Evolutionary conservation across 352 stramenopile species (phyloP).

Genomic region (Globisporangium nagaii): DNA sequence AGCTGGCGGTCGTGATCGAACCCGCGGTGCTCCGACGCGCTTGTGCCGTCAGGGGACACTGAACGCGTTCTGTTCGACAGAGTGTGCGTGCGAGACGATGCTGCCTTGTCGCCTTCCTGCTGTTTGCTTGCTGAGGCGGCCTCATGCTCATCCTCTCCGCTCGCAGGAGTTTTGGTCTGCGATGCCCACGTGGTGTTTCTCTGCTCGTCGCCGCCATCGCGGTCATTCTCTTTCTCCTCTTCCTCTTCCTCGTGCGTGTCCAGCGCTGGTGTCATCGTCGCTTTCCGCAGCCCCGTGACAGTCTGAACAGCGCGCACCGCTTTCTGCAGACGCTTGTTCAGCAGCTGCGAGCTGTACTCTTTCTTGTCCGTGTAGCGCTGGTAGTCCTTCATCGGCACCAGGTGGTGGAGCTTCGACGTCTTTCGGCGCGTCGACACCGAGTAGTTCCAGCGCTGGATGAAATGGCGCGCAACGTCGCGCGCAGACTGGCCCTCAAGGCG

Average conservation of each 20-base stretch:
- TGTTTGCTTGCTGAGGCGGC: too few relatives aligned
- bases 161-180: neutral
- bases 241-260: slow-evolving; percentile 9
- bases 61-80: too few relatives aligned
- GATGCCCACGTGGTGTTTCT: neutral
- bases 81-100: too few relatives aligned
- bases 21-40: slow-evolving; percentile 20
- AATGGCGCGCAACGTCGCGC: slow-evolving; percentile 78
- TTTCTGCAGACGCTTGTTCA: slow-evolving; percentile 57
- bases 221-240: slow-evolving; percentile 6
- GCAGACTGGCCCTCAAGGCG: slow-evolving; percentile 73
- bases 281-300: slow-evolving; percentile 27
- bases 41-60: too few relatives aligned
- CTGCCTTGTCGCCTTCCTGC: too few relatives aligned
- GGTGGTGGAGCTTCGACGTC: slow-evolving; percentile 59
- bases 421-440: slow-evolving; percentile 80
- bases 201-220: neutral
- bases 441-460: slow-evolving; percentile 88
- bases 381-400: slow-evolving; percentile 75
- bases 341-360: slow-evolving; percentile 27
- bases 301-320: slow-evolving; percentile 58
- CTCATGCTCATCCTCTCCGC: neutral
- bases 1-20: slow-evolving; percentile 42
- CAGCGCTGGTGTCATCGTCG: neutral
- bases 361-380: slow-evolving; percentile 25